phyloP scores from a whole-genome alignment of 2,329 filamentous ascomycete species.

The Cryphonectria carpinicola region DNA sequence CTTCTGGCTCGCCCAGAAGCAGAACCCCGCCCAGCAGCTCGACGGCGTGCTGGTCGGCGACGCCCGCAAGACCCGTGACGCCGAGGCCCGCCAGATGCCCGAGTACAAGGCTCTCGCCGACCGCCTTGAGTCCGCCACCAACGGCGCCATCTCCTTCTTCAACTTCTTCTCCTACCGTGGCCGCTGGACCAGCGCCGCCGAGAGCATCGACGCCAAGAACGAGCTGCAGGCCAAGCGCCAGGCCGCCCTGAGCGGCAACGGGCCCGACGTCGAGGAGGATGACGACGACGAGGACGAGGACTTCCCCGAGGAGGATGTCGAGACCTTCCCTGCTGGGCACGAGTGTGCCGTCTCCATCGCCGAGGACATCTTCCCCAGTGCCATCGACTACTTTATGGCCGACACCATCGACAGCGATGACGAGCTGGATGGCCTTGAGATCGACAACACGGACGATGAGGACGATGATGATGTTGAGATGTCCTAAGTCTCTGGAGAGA shows the following conservation, averaged over 20 bases:
- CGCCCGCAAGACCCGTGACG: slow-evolving; percentile 29
- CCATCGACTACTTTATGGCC: slow-evolving; percentile 31
- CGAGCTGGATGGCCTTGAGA: slow-evolving; percentile 28
- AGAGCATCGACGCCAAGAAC: slow-evolving; percentile 57
- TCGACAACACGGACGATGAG: slow-evolving; percentile 27
- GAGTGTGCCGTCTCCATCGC: slow-evolving; percentile 29
- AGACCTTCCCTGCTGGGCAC: slow-evolving; percentile 29
- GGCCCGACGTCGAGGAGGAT: slow-evolving; percentile 40
- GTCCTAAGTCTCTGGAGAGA: slow-evolving; percentile 12
- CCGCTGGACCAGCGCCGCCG: slow-evolving; percentile 62
- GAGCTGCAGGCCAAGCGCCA: slow-evolving; percentile 38
- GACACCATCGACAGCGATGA: slow-evolving; percentile 30
- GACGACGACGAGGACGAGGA: slow-evolving; percentile 42
- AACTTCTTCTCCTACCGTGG: slow-evolving; percentile 71
- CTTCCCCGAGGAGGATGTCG: slow-evolving; percentile 39
- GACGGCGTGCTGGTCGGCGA: slow-evolving; percentile 24
- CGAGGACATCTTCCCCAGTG: slow-evolving; percentile 30
- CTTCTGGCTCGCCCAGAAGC: slow-evolving; percentile 60
- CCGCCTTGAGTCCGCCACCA: slow-evolving; percentile 47
- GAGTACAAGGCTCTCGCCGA: slow-evolving; percentile 58
- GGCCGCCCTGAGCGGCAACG: slow-evolving; percentile 34
- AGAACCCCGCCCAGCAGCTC: slow-evolving; percentile 36
- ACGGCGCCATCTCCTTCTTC: slow-evolving; percentile 63
- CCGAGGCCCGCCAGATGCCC: slow-evolving; percentile 41
- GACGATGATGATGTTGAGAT: slow-evolving; percentile 30